Evolutionary conservation across 352 stramenopile genomes (phyloP).

Genomic region (Globisporangium spinosum): DNA sequence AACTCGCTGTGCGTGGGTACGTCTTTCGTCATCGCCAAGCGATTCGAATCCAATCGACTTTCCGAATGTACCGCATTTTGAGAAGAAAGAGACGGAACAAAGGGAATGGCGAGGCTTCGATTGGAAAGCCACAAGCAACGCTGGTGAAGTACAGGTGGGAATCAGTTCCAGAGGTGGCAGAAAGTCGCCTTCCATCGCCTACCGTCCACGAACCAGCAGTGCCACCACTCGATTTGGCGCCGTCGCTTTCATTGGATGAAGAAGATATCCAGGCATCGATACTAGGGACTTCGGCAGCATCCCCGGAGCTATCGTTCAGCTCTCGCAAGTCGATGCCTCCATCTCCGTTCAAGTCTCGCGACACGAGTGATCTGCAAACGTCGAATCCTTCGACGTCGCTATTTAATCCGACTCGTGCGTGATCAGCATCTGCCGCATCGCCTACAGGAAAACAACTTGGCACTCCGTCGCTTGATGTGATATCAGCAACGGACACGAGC

Average conservation of each 20-base stretch:
- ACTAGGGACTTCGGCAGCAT: slow-evolving; percentile 14
- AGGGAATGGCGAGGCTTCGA: not conserved
- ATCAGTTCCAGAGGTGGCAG: not conserved
- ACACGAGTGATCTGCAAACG: not conserved
- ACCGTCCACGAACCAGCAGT: not conserved
- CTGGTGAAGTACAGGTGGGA: not conserved
- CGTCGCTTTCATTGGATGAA: not conserved
- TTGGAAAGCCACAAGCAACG: not conserved
- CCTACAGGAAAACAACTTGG: not conserved
- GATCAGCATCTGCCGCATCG: not conserved
- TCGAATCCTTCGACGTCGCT: not conserved
- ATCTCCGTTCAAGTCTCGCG: slow-evolving; percentile 6
- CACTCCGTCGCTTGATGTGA: not conserved
- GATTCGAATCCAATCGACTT: slow-evolving; percentile 59
- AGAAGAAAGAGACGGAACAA: slow-evolving; percentile 13
- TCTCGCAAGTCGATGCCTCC: slow-evolving; percentile 9
- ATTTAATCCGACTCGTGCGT: not conserved
- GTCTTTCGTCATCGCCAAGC: slow-evolving; percentile 57
- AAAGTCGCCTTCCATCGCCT: not conserved
- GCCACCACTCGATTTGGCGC: slow-evolving; percentile 1
- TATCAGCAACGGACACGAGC: not conserved
- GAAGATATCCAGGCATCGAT: slow-evolving; percentile 15
- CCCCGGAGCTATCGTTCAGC: slow-evolving; percentile 4
- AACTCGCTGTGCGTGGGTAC: slow-evolving; percentile 68
- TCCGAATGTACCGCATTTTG: slow-evolving; percentile 55